These are phyloP conservation scores for Neotropicomus parvogracilis DNA, from an alignment of 1,284 basidiomycete species.

Conservation along the genomic window DNA sequence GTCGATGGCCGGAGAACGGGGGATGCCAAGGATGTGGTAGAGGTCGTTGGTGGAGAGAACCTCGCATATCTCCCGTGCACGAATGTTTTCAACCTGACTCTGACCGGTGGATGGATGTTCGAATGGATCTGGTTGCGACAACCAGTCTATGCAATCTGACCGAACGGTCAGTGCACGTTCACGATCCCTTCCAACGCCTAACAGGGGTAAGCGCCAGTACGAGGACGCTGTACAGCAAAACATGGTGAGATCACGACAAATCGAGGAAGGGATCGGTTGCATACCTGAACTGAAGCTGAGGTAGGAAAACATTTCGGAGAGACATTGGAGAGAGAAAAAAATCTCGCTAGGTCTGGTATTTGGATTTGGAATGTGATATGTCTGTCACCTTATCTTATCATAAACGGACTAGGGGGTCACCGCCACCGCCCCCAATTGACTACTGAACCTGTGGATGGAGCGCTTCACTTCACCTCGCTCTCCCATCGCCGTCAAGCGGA, in stretches of 20 bases:
- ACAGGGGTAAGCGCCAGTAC: conserved; percentile 61
- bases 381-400: conserved; percentile 23
- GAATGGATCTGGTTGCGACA: conserved; percentile 3
- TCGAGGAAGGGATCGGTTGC: conserved; percentile 1
- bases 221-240: conserved; percentile 40
- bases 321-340: conserved; percentile 13
- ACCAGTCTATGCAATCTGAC: conserved; percentile 20
- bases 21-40: conserved; percentile 70
- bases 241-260: conserved; percentile 1
- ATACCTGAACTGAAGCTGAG: conserved; percentile 48
- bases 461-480: conserved; percentile 75
- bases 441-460: conserved; percentile 55
- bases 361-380: conserved; percentile 12
- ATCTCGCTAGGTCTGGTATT: conserved; percentile 5
- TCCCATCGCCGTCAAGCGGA: conserved; percentile 83
- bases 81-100: conserved; percentile 21
- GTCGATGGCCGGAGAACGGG: conserved; percentile 51
- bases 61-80: conserved; percentile 46
- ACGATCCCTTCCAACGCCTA: conserved; percentile 53
- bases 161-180: conserved; percentile 38
- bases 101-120: conserved; percentile 1
- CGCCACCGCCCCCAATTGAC: conserved; percentile 45
- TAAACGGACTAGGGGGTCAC: conserved; percentile 12
- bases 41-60: conserved; percentile 64
- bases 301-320: conserved; percentile 50